Evolutionary conservation across 768 basidiomycete species (phyloP).

Genomic region (Suillus fuscotomentosus): DNA sequence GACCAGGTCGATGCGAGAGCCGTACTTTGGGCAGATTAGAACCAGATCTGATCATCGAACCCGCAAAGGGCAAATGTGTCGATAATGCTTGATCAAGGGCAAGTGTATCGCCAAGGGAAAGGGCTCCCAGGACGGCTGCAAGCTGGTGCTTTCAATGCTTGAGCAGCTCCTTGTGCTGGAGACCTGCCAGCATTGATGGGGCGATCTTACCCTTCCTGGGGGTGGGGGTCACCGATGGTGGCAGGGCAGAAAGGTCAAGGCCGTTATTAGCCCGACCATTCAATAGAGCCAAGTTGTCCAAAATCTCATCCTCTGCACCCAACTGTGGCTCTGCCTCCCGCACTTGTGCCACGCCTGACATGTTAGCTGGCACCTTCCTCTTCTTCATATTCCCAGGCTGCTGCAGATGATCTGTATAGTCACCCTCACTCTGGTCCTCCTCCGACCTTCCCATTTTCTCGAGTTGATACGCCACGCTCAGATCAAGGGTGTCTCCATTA

Average conservation of each 20-base stretch:
- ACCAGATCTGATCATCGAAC: slow-evolving; percentile 35
- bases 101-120: slow-evolving; percentile 66
- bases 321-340: slow-evolving; percentile 42
- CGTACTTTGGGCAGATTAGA: slow-evolving; percentile 39
- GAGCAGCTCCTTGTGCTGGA: slow-evolving; percentile 75
- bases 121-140: slow-evolving; percentile 63
- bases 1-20: slow-evolving; percentile 52
- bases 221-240: slow-evolving; percentile 19
- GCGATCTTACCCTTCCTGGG: slow-evolving; percentile 47
- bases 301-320: slow-evolving; percentile 42
- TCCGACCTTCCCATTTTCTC: slow-evolving; percentile 37
- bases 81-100: slow-evolving; percentile 79
- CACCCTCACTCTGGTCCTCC: slow-evolving; percentile 56
- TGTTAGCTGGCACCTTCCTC: slow-evolving; percentile 77
- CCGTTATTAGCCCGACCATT: slow-evolving; percentile 25
- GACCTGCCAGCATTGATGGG: slow-evolving; percentile 61
- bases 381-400: slow-evolving; percentile 88
- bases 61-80: slow-evolving; percentile 32
- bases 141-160: slow-evolving; percentile 69
- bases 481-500: slow-evolving; percentile 20
- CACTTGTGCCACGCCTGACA: slow-evolving; percentile 38
- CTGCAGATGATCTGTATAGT: slow-evolving; percentile 65
- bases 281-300: slow-evolving; percentile 24
- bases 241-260: slow-evolving; percentile 18
- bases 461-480: slow-evolving; percentile 25